Evolutionary conservation across 768 basidiomycete genomes (phyloP), one percentile per base, ranked within the genome.

Genomic region (Collybia sp.): DNA sequence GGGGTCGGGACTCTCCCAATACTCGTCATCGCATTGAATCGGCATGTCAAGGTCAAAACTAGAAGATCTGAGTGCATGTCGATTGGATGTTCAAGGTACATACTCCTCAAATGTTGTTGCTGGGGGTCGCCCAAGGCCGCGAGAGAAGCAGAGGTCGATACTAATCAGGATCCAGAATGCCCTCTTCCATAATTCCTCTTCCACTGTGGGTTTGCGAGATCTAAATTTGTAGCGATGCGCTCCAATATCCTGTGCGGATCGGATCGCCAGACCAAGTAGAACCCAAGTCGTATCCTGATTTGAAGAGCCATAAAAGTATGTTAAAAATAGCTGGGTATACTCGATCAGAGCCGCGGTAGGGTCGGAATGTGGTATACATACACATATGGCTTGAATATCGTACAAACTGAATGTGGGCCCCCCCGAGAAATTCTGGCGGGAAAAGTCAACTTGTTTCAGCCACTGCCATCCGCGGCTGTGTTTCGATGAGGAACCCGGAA

Each of bases 161-260:
- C 44, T 53, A 8, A 61, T 46, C 11, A 67, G 38, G 10, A 46
- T 77, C 80, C 81, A 84, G 53, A 83, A 83, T 6, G 76, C 79
- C 17, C 83, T 76, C 58, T 86, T 87, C 79, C 85, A 87, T 17
- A 85, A 68, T 58, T 92, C 88, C 45, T 83, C 75, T 51, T 89
- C 83, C 5, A 69, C 64, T 10, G 66, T 73, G 9, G 70, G 71
- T 6, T 18, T 37, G 17, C 44, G 41, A 12, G 50, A 58, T 37
- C 58, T 49, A 12, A 58, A 51, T 43, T 63, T 67, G 25, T 73
- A 62, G 46, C 69, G 60, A 61, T 92, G 90, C 1, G 79, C 84
- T 20, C 90, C 82, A 35, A 88, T 78, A 51, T 93, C 88, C 57
- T 88, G 82, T 1, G 82, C 79, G 40, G 83, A 67, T 3, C 87